These are phyloP conservation scores for Cercospora citrullina DNA, from an alignment of 2,329 filamentous ascomycete species.

Conservation along the genomic window DNA sequence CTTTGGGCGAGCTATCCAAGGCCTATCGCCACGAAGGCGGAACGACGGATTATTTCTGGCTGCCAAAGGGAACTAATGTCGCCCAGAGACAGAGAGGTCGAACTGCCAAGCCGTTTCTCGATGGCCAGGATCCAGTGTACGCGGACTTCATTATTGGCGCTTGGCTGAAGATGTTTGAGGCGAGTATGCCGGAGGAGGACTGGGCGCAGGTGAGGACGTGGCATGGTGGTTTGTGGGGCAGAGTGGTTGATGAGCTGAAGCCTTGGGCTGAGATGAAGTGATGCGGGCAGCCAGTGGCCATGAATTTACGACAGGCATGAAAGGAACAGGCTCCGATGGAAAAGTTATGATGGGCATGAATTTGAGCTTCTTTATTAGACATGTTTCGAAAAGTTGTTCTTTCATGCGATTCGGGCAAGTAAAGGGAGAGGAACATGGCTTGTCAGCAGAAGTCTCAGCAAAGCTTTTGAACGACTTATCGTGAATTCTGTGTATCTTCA, in stretches of 20 bases:
- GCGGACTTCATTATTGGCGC: constrained; percentile 60
- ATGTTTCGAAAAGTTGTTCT: background rate
- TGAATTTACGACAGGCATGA: background rate
- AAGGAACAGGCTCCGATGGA: background rate
- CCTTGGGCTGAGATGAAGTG: constrained; percentile 30
- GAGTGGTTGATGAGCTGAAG: constrained; percentile 48
- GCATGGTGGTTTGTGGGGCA: constrained; percentile 55
- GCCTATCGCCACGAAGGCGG: constrained; percentile 44
- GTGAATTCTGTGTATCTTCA: background rate
- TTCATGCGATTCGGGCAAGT: background rate
- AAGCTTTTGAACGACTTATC: background rate
- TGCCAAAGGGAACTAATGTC: constrained; percentile 19
- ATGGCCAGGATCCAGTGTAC: constrained; percentile 51
- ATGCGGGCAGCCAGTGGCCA: background rate
- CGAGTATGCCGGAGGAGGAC: constrained; percentile 46
- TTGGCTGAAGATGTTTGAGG: constrained; percentile 54
- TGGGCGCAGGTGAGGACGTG: constrained; percentile 52
- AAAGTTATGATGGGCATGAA: background rate
- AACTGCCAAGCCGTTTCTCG: constrained; percentile 50
- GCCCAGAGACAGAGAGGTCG: constrained; percentile 26
- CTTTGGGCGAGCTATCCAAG: constrained; percentile 46
- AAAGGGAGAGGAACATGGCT: background rate
- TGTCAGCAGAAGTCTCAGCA: background rate
- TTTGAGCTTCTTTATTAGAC: background rate
- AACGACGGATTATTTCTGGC: constrained; percentile 32